Percentiles rank a stretch among this genome's conserved stretches.
Conservation (phyloP, 192 early-diverging fungal species). For the Mortierella claussenii region DNA sequence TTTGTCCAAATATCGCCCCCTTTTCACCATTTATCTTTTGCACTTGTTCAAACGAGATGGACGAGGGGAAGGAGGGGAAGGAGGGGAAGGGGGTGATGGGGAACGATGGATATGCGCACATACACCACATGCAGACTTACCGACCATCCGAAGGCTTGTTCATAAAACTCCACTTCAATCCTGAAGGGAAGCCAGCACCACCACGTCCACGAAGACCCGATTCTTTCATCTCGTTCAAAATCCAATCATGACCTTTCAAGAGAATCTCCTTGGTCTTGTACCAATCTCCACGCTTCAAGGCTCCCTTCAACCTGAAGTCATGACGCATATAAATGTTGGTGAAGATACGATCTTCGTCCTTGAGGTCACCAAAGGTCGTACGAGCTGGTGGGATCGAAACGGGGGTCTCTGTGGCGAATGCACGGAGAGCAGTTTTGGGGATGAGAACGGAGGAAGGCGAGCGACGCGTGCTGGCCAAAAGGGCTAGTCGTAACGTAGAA, state of each 20-base stretch:
- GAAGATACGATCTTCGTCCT: slow-evolving; percentile 97
- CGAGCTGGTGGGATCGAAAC: slow-evolving; percentile 37
- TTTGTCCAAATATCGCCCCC: too few species aligned
- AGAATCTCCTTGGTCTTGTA: slow-evolving; percentile 99
- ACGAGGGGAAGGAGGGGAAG: too few species aligned
- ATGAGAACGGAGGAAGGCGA: slow-evolving; percentile 52
- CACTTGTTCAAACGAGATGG: too few species aligned
- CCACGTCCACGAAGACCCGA: slow-evolving; percentile 95
- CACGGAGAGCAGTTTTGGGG: slow-evolving; percentile 42
- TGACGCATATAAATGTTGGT: slow-evolving; percentile 96
- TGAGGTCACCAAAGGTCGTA: slow-evolving; percentile 76
- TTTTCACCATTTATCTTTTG: too few species aligned
- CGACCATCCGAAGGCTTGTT: slow-evolving; percentile 90
- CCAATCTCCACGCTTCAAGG: slow-evolving; percentile 97
- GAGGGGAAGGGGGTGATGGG: too few species aligned
- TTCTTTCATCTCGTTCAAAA: slow-evolving; percentile 96
- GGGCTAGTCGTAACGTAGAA: slow-evolving; percentile 11
- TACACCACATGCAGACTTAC: slow-evolving; percentile 32
- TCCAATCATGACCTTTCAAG: slow-evolving; percentile 97
- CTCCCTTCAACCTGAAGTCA: slow-evolving; percentile 90
- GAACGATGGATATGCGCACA: too few species aligned
- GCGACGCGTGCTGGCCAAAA: slow-evolving; percentile 42
- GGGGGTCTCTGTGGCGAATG: slow-evolving; percentile 42
- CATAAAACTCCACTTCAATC: slow-evolving; percentile 99
- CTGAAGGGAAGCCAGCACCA: slow-evolving; percentile 98